Evolutionary conservation across 2,329 filamentous ascomycete genomes (phyloP).

Genomic region (Colletotrichum australisinense): DNA sequence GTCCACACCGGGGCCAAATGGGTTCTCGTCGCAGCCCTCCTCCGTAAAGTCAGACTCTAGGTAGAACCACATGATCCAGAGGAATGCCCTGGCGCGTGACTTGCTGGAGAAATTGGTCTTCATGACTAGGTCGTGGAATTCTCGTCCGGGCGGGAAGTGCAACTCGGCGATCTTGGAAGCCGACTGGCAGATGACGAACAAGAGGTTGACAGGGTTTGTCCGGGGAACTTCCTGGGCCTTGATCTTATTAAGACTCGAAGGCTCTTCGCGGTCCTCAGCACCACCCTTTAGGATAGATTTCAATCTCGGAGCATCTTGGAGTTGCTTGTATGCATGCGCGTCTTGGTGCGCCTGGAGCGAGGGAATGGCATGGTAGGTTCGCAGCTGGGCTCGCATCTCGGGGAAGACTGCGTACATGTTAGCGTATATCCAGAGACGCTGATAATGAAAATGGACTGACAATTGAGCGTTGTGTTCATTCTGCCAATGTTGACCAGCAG

Average conservation of each 20-base stretch:
- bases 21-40: slow-evolving; percentile 89
- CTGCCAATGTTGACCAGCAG: slow-evolving; percentile 95
- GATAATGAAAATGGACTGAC: slow-evolving; percentile 63
- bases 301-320: slow-evolving; percentile 94
- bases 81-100: slow-evolving; percentile 87
- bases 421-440: slow-evolving; percentile 25
- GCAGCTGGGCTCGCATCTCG: slow-evolving; percentile 97
- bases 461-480: slow-evolving; percentile 99
- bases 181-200: slow-evolving; percentile 92
- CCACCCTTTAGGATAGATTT: slow-evolving; percentile 98
- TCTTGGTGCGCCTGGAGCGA: slow-evolving; percentile 96
- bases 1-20: slow-evolving; percentile 81
- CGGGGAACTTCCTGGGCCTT: slow-evolving; percentile 74
- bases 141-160: slow-evolving; percentile 85
- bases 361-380: slow-evolving; percentile 98
- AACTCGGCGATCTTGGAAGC: slow-evolving; percentile 92
- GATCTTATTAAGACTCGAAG: slow-evolving; percentile 85
- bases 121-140: slow-evolving; percentile 99
- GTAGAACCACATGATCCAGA: slow-evolving; percentile 99
- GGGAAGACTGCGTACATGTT: slow-evolving; percentile 81
- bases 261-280: slow-evolving; percentile 89
- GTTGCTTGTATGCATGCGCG: slow-evolving; percentile 94
- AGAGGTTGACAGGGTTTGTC: slow-evolving; percentile 96
- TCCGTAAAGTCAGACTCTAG: slow-evolving; percentile 94
- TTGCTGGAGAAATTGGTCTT: slow-evolving; percentile 82